Conservation (phyloP, 2,329 filamentous ascomycete species). For the Alternaria brassicicola region DNA sequence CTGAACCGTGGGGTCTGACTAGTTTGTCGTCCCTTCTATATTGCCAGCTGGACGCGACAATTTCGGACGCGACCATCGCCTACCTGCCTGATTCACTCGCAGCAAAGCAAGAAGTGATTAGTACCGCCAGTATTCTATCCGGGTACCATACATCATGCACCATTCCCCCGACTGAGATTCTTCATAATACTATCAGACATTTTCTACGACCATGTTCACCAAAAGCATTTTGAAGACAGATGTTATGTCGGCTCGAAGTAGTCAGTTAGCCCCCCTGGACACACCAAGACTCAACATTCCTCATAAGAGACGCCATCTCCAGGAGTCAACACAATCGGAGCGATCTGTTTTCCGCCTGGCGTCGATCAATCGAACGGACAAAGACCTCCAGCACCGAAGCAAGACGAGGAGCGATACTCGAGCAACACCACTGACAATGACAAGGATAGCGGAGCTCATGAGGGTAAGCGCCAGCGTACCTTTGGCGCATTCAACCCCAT, state of each 20-base stretch:
- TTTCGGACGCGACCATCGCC: background rate
- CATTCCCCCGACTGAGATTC: background rate
- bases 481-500: background rate
- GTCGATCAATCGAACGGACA: background rate
- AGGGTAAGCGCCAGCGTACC: background rate
- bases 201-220: background rate
- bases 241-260: background rate
- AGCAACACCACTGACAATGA: background rate
- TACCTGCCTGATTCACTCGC: background rate
- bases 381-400: background rate
- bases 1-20: background rate
- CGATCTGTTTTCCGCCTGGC: background rate
- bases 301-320: background rate
- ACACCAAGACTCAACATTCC: background rate
- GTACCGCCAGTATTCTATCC: background rate
- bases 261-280: too few species aligned
- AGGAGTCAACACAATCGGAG: background rate
- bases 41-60: background rate
- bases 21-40: background rate
- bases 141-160: background rate
- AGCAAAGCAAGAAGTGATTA: fast-evolving
- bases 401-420: background rate
- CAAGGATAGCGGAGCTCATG: background rate
- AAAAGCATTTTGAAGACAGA: background rate
- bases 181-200: too few species aligned